Conservation (phyloP, 2,329 filamentous ascomycete species). For the Arthrobotrys sinensis region DNA sequence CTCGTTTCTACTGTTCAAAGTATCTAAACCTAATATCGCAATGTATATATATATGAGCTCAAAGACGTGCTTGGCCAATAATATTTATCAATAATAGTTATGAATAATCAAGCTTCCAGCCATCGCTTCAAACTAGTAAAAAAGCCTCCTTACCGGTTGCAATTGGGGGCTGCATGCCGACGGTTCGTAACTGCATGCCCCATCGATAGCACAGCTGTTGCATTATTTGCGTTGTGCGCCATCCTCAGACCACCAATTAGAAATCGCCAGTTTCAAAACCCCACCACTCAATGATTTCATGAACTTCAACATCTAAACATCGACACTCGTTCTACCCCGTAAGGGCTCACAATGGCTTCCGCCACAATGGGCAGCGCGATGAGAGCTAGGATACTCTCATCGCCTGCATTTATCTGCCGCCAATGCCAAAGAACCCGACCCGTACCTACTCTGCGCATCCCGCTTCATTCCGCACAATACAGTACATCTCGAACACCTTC, state of each 20-base stretch:
- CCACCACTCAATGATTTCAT: conserved; percentile 8
- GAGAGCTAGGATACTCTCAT: conserved; percentile 34
- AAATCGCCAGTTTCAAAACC: conserved; percentile 47
- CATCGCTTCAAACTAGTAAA: too few relatives aligned
- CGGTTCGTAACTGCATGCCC: too few relatives aligned
- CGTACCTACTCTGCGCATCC: not conserved
- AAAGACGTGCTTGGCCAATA: not conserved
- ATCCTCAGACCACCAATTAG: conserved; percentile 60
- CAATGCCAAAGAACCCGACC: conserved; percentile 48
- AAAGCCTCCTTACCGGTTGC: too few relatives aligned
- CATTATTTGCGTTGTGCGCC: conserved; percentile 50
- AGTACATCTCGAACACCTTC: conserved; percentile 35
- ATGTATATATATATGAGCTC: conserved; percentile 34
- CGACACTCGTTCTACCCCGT: conserved; percentile 26
- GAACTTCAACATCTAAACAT: conserved; percentile 25
- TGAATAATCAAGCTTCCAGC: too few relatives aligned
- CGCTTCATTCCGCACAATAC: conserved; percentile 20
- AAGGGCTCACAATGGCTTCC: conserved; percentile 52
- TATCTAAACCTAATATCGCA: conserved; percentile 19
- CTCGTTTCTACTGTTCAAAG: not conserved
- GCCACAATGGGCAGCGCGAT: conserved; percentile 31
- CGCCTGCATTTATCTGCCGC: conserved; percentile 38
- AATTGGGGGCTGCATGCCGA: too few relatives aligned
- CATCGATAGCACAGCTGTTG: too few relatives aligned
- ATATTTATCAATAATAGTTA: not conserved